Base-by-base conservation (phyloP, 257 asterid species). In the Solanum gandarillasii region DNA sequence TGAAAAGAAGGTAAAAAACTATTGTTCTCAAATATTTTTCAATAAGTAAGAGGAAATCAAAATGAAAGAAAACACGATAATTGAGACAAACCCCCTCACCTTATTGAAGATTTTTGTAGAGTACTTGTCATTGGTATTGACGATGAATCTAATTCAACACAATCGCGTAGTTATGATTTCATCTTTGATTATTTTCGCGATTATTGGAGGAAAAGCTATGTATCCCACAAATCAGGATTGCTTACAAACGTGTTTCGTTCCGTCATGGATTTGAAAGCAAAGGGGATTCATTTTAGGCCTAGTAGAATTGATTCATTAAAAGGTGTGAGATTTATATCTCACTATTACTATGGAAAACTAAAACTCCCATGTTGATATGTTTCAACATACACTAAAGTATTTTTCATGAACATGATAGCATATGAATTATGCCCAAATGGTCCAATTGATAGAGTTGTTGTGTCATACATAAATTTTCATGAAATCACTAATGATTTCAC, bases 241-340 rank as follows among this genome's bases (percentile, higher is more conserved):
- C 35, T 41, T 36, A 12, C 25, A 6, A n/a, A 76, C 1, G 84
- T 89, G 3, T 91, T 87, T 74, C 87, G 88, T 41, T 74, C 92
- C 0, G 91, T 70, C 7, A 87, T 90, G 8, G 89, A 90, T 7
- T 87, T 92, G 52, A 91, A 88, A 79, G 88, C 90, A 12, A 92
- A 92, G 55, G 94, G 94, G 16, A 92, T 92, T 41, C 84, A 89
- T 23, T 75, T 89, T 41, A 35, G 73, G 1, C 88, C 90, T 9
- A 86, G 90, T 60, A 7, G 35, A 1, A 55, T 46, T 1, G 20
- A 72, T 16, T 90, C 91, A 18, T 21, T 89, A 27, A 90, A 11
- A 79, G 86, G 86, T 7, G 84, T 88, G 32, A 76, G 38, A 11
- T 90, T 92, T 85, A 31, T 39, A 27, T 75, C 91, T 14, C 58